Conservation (phyloP, 2,329 filamentous ascomycete genomes). For the Celoporthe dispersa region DNA sequence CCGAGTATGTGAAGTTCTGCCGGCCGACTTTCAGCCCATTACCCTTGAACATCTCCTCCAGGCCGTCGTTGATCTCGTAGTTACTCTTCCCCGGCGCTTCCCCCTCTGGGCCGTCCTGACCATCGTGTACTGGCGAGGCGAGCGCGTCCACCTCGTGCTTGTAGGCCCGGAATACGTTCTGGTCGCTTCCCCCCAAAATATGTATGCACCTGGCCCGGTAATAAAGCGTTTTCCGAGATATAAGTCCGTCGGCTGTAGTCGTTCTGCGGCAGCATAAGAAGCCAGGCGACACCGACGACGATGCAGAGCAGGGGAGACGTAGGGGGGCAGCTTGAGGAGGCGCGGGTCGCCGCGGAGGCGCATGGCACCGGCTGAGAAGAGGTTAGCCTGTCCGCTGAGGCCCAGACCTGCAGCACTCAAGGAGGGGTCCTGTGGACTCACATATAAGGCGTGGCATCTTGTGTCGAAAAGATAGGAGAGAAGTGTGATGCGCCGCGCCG, state of each 20-base stretch:
- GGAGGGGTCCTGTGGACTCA: constrained; percentile 39
- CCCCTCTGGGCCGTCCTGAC: constrained; percentile 44
- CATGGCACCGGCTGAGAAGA: constrained; percentile 59
- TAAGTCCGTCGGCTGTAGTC: constrained; percentile 92
- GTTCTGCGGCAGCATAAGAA: constrained; percentile 86
- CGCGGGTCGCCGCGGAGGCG: constrained; percentile 79
- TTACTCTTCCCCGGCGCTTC: neutral
- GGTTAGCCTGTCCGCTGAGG: neutral
- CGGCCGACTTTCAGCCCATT: constrained; percentile 85
- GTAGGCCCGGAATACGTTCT: constrained; percentile 91
- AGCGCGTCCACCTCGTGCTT: constrained; percentile 77
- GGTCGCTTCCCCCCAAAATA: constrained; percentile 97
- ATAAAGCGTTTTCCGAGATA: constrained; percentile 94
- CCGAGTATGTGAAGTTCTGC: constrained; percentile 85
- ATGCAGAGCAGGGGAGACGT: constrained; percentile 86
- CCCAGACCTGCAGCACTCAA: neutral
- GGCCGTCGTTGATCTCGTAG: constrained; percentile 65
- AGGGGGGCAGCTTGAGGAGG: constrained; percentile 81
- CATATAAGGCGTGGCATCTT: constrained; percentile 60
- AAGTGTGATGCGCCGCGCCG: neutral
- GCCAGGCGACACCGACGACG: constrained; percentile 83
- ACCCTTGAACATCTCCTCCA: constrained; percentile 76
- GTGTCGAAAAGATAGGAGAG: neutral
- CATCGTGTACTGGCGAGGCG: constrained; percentile 42
- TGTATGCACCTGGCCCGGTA: constrained; percentile 95